Percentiles rank a stretch among this genome's conserved stretches.
Evolutionary conservation across 1,139 yeast species (phyloP).

Genomic region (Taiozyma sp.): DNA sequence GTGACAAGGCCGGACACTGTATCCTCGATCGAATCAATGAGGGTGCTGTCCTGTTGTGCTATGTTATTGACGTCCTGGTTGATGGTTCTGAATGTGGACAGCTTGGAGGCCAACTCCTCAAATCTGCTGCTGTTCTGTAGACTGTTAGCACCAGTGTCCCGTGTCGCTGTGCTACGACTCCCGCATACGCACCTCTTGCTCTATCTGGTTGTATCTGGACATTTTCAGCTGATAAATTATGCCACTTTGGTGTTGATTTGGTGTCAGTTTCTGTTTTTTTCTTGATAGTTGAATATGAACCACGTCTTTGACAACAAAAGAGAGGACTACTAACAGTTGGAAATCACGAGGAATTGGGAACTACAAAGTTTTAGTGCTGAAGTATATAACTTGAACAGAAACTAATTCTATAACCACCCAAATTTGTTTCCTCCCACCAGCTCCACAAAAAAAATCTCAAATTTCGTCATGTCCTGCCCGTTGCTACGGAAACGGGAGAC

Average conservation of each 20-base stretch:
- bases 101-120: slow-evolving; percentile 54
- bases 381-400: no score
- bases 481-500: no score
- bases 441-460: no score
- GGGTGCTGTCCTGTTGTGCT: slow-evolving; percentile 49
- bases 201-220: slow-evolving; percentile 43
- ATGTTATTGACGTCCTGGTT: slow-evolving; percentile 62
- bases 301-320: no score
- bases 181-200: slow-evolving; percentile 30
- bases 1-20: slow-evolving; percentile 58
- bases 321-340: no score
- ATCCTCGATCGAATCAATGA: slow-evolving; percentile 53
- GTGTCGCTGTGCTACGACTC: background rate
- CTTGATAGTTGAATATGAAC: no score
- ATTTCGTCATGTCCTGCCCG: no score
- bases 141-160: background rate
- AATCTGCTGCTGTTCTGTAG: slow-evolving; percentile 57
- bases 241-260: background rate
- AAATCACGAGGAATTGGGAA: no score
- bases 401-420: no score
- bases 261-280: background rate
- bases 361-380: no score
- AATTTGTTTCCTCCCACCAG: no score
- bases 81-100: slow-evolving; percentile 54
- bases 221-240: slow-evolving; percentile 18